These are phyloP conservation scores for Tuber aestivum DNA, from an alignment of 495 filamentous ascomycete genomes.

Conservation along the genomic window DNA sequence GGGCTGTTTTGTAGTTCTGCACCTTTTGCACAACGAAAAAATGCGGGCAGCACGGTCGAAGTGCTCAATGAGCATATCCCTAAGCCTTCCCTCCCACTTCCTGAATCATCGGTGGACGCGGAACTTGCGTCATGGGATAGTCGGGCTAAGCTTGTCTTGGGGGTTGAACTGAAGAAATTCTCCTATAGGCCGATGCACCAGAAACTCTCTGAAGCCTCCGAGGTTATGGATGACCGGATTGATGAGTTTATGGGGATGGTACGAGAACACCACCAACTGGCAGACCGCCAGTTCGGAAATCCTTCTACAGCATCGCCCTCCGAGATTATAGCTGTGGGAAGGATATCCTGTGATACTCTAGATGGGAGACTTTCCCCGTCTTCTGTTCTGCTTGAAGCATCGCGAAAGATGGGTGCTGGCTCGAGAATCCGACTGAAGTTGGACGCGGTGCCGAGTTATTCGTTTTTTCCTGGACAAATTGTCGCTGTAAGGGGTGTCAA, in stretches of 20 bases:
- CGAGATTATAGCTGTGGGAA: slow-evolving; percentile 82
- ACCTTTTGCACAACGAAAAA: slow-evolving; percentile 63
- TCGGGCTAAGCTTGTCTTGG: slow-evolving; percentile 72
- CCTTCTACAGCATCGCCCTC: slow-evolving; percentile 74
- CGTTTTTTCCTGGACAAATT: slow-evolving; percentile 94
- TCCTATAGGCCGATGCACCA: slow-evolving; percentile 87
- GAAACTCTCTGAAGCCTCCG: slow-evolving; percentile 84
- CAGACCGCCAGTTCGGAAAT: slow-evolving; percentile 79
- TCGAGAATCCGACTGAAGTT: slow-evolving; percentile 73
- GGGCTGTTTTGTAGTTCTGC: slow-evolving; percentile 44
- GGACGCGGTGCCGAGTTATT: slow-evolving; percentile 59
- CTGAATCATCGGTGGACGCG: slow-evolving; percentile 50
- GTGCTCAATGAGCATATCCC: slow-evolving; percentile 72
- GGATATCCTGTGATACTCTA: slow-evolving; percentile 77
- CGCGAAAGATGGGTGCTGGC: slow-evolving; percentile 75
- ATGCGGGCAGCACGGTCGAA: slow-evolving; percentile 74
- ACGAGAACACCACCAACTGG: slow-evolving; percentile 66
- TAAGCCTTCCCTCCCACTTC: slow-evolving; percentile 60
- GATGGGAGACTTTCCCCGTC: slow-evolving; percentile 78
- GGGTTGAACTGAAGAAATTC: slow-evolving; percentile 82
- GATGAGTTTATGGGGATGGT: slow-evolving; percentile 72
- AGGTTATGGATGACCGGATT: slow-evolving; percentile 90
- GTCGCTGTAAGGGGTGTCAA: slow-evolving; percentile 82
- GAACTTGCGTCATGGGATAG: slow-evolving; percentile 17
- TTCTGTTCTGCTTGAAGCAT: slow-evolving; percentile 81